A percentile compares a stretch with the other conserved stretches of the same genome.
Conservation (phyloP, 2,329 filamentous ascomycete genomes). For the Fusarium denticulatum region DNA sequence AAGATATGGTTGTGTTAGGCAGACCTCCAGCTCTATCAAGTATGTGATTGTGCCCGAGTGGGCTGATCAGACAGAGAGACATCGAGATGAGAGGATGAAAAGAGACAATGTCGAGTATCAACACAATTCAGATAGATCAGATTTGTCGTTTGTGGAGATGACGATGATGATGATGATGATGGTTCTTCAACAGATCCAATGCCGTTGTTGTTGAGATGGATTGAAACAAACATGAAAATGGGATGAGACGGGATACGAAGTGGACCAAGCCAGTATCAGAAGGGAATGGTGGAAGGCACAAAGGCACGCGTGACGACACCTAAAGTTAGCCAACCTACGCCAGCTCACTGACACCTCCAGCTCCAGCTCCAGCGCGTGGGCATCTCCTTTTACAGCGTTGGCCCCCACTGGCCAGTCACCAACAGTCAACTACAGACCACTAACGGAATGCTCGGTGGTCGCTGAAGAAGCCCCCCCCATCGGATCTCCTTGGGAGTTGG, state of each 20-base stretch:
- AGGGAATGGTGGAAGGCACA: constrained; percentile 18
- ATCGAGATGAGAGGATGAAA: constrained; percentile 9
- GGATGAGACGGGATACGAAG: constrained; percentile 20
- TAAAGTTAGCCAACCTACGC: background rate
- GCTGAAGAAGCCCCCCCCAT: background rate
- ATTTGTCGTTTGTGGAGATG: constrained; percentile 21
- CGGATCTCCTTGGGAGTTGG: background rate
- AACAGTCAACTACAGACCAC: constrained; percentile 12
- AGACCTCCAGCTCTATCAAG: background rate
- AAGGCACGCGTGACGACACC: constrained; percentile 21
- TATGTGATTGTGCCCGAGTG: constrained; percentile 20
- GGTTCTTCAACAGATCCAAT: background rate
- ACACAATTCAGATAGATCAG: background rate
- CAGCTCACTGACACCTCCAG: constrained; percentile 1
- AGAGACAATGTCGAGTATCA: background rate
- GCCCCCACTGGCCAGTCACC: constrained; percentile 30
- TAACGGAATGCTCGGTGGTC: constrained; percentile 19
- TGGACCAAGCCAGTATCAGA: constrained; percentile 30
- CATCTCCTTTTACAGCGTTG: constrained; percentile 2
- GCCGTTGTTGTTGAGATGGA: constrained; percentile 26
- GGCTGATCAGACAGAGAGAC: constrained; percentile 8
- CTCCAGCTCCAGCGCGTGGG: constrained; percentile 2
- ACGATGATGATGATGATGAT: constrained; percentile 19
- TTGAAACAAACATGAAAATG: constrained; percentile 36
- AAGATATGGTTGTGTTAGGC: constrained; percentile 1